A percentile compares a stretch with the other conserved stretches of the same genome.
Conservation (phyloP, 1,284 basidiomycete species). For the Naganishia sp. region DNA sequence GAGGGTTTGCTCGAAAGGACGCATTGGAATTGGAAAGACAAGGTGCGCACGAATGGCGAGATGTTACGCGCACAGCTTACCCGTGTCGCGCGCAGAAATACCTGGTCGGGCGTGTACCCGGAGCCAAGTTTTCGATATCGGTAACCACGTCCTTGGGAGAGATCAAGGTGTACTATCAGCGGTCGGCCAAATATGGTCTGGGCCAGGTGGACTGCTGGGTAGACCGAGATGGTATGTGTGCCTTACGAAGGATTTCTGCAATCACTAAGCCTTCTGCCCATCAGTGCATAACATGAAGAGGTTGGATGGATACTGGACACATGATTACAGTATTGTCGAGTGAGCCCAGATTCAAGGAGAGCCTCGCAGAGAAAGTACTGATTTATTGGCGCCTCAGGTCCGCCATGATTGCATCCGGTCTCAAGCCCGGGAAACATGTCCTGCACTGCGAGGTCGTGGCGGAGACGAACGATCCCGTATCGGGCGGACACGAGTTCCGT, state of each 20-base stretch:
- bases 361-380: not conserved
- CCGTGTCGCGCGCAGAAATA: conserved; percentile 36
- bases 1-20: conserved; percentile 37
- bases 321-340: conserved; percentile 33
- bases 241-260: not conserved
- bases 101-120: conserved; percentile 44
- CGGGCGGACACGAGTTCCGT: conserved; percentile 45
- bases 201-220: conserved; percentile 48
- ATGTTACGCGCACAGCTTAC: not conserved
- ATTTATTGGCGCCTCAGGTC: not conserved
- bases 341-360: conserved; percentile 15
- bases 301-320: conserved; percentile 41
- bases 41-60: conserved; percentile 30
- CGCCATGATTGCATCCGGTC: conserved; percentile 39
- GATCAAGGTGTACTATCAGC: conserved; percentile 46
- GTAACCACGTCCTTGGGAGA: conserved; percentile 41
- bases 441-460: conserved; percentile 45
- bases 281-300: conserved; percentile 10
- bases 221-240: conserved; percentile 38
- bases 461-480: conserved; percentile 41
- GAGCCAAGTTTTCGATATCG: conserved; percentile 42
- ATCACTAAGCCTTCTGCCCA: not conserved
- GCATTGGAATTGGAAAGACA: conserved; percentile 49
- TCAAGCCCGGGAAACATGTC: conserved; percentile 40
- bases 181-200: conserved; percentile 42